These are phyloP conservation scores for Rhynchospora pubera DNA, from an alignment of 176 grass and related monocot genomes.

Conservation along the genomic window DNA sequence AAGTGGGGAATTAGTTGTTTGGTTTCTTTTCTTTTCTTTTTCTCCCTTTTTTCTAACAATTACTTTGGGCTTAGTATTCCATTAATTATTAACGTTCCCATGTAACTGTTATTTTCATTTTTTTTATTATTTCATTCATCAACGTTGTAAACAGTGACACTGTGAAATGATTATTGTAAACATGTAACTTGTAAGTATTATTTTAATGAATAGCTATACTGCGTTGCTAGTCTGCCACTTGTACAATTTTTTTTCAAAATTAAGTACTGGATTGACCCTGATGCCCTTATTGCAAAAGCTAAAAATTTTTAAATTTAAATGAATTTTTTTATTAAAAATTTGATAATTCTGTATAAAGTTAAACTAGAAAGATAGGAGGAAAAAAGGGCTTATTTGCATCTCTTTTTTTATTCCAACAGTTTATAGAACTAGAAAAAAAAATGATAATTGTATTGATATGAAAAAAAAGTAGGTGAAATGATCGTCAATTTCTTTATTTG, in stretches of 20 bases:
- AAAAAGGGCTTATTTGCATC: no score
- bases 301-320: no score
- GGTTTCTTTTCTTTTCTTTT: not conserved
- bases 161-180: not conserved
- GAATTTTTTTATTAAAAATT: no score
- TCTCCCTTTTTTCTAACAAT: not conserved
- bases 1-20: not conserved
- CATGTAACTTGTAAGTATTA: not conserved
- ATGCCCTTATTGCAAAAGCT: no score
- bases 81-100: not conserved
- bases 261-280: no score
- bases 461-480: no score
- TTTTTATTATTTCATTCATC: not conserved
- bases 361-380: no score
- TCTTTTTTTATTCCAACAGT: no score
- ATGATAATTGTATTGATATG: no score
- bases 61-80: not conserved
- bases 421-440: no score
- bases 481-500: not conserved
- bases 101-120: not conserved
- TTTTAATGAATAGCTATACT: not conserved
- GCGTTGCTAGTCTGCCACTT: not conserved
- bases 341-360: no score
- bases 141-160: not conserved
- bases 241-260: not conserved